Evolutionary conservation across 108 stramenopile genomes (phyloP), one percentile per base, ranked within the genome.

Genomic region (Pseudonitzschia delicatissima): DNA sequence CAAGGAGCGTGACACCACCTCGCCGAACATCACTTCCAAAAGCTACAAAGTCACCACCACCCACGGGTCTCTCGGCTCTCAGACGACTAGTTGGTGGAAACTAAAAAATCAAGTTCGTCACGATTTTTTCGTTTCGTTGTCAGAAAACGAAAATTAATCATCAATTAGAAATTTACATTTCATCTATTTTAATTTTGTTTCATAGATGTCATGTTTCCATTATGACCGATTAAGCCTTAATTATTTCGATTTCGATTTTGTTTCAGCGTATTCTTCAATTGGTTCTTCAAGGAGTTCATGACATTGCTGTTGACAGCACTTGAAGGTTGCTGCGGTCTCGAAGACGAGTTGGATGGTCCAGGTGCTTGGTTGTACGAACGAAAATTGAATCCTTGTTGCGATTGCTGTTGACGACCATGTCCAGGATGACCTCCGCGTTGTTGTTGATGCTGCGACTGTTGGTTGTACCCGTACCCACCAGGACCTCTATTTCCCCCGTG

Each of bases 191-290:
- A n/a, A n/a, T n/a, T n/a, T n/a, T n/a, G n/a, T n/a, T n/a, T n/a
- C n/a, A n/a, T n/a, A n/a, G n/a, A n/a, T n/a, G n/a, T n/a, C n/a
- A n/a, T n/a, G n/a, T n/a, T n/a, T n/a, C n/a, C n/a, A n/a, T n/a
- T n/a, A n/a, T n/a, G n/a, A n/a, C n/a, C n/a, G n/a, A n/a, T n/a
- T n/a, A n/a, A 55, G n/a, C 53, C 29, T 33, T 27, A 31, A 34
- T 33, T 29, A 55, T 55, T 55, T 21, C 47, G 21, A 21, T 23
- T 18, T 48, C 72, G 64, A 64, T 90, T 89, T 29, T 88, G 77
- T 49, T 85, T 67, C 68, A 95, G 61, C 15, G 91, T 95, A 50
- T 81, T 90, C 59, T 84, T 70, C 64, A 95, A 77, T 64, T 95
- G 94, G 17, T 89, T 83, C 20, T 86, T 82, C 51, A 95, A 78